Evolutionary conservation across 352 stramenopile species (phyloP), one percentile per base, ranked within the genome.

Genomic region (Phytophthora uliginosa): DNA sequence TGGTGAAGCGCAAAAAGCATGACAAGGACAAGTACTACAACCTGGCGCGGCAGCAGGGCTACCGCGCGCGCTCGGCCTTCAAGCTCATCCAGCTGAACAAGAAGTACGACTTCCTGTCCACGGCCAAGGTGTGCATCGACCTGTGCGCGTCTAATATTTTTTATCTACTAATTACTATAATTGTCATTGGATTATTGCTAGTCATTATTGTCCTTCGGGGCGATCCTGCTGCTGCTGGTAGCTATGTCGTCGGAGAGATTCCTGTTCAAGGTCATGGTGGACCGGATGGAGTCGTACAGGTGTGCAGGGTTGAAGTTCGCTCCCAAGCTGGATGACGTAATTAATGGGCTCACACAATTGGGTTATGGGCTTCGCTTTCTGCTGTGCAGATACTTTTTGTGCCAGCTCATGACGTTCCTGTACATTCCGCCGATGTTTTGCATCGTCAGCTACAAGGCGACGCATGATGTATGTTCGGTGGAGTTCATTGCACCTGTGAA

Each of bases 21-120:
- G 97, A 99, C 77, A 99, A 99, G 84, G 98, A 99, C 85, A 99
- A 99, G 83, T 99, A 99, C 86, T 99, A 99, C 84, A 97, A 98
- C 78, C 82, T 99, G 60, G 98, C 98, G 12, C 98, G 98, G 57
- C 98, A 99, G 84, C 98, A 99, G 89, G 98, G 98, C 18, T 99
- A 99, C 83, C 94, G 98, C 75, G 98, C 97, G 26, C 97, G 98
- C 58, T 99, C 98, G 7, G 98, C 98, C 22, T 99, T 99, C 89
- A 99, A 99, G 91, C 90, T 99, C 40, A 98, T 99, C 78, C 95
- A 99, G 86, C 97, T 99, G 59, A 99, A 99, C 89, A 98, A 99
- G 77, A 99, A 99, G 88, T 99, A 99, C 93, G 91, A 99, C 71
- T 98, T 99, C 53, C 81, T 99, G 24, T 93, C 89, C 51, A 98